phyloP scores from a whole-genome alignment of 2,329 filamentous ascomycete genomes.

The Leptographium procerum region DNA sequence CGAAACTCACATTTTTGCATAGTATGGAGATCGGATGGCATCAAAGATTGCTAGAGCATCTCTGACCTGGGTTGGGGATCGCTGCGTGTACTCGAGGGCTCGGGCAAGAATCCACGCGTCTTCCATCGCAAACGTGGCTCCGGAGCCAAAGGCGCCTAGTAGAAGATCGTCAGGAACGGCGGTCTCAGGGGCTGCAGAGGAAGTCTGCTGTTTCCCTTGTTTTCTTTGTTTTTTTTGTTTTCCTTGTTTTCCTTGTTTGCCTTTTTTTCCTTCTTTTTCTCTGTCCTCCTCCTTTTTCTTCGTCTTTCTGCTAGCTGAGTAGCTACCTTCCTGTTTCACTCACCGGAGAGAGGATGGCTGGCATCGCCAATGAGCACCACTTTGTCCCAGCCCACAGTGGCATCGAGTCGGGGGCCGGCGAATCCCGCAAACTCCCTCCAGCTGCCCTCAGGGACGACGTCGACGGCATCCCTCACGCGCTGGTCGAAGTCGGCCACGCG shows the following conservation, averaged over 20 bases:
- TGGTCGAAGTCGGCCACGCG: background rate
- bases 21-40: background rate
- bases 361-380: constrained; percentile 1
- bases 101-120: constrained; percentile 1
- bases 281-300: too few relatives aligned
- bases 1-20: background rate
- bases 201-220: too few relatives aligned
- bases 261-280: too few relatives aligned
- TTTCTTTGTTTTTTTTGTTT: too few relatives aligned
- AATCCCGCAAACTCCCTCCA: background rate
- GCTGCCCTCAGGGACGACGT: background rate
- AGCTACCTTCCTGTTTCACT: too few relatives aligned
- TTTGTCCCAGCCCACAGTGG: background rate
- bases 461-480: background rate
- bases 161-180: too few relatives aligned
- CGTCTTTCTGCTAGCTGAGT: too few relatives aligned
- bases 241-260: too few relatives aligned
- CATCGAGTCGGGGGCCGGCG: background rate
- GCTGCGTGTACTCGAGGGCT: background rate
- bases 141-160: background rate
- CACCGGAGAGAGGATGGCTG: background rate
- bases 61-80: background rate
- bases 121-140: constrained; percentile 2
- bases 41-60: background rate
- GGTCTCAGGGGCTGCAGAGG: too few relatives aligned